A percentile compares a stretch with the other conserved stretches of the same genome.
phyloP scores from a whole-genome alignment of 2,329 filamentous ascomycete genomes.

The Colletotrichum incanum region DNA sequence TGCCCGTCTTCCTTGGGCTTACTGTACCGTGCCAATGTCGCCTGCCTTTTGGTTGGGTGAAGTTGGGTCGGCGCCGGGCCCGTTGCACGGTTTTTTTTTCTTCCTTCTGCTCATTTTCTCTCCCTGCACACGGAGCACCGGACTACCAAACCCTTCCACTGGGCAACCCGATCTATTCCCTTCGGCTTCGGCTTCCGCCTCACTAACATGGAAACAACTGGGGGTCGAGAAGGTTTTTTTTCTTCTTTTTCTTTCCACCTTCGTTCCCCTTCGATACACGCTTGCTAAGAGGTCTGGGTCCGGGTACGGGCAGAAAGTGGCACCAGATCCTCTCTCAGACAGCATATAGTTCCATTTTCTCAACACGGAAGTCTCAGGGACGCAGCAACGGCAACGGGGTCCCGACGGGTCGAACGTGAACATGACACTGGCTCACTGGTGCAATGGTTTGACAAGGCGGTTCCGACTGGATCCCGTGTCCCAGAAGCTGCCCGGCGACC shows the following conservation, averaged over 20 bases:
- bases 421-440: conserved; percentile 5
- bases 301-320: conserved; percentile 4
- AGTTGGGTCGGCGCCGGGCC: conserved; percentile 10
- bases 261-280: conserved; percentile 8
- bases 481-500: conserved; percentile 22
- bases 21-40: not conserved
- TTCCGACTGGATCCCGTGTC: conserved; percentile 14
- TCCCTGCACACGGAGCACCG: conserved; percentile 27
- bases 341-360: conserved; percentile 4
- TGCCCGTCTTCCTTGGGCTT: not conserved
- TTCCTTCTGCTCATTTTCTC: conserved; percentile 13
- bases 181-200: conserved; percentile 12
- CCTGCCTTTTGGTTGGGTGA: not conserved
- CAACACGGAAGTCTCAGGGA: not conserved
- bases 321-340: conserved; percentile 6
- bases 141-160: conserved; percentile 39
- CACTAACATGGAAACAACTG: conserved; percentile 23
- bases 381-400: conserved; percentile 12
- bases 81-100: conserved; percentile 15
- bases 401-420: conserved; percentile 13
- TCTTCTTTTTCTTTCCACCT: not conserved
- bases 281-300: conserved; percentile 12
- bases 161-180: conserved; percentile 39
- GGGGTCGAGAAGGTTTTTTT: conserved; percentile 25
- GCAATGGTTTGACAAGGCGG: not conserved